phyloP scores from a whole-genome alignment of 306 rosid species.

The Cercis canadensis region DNA sequence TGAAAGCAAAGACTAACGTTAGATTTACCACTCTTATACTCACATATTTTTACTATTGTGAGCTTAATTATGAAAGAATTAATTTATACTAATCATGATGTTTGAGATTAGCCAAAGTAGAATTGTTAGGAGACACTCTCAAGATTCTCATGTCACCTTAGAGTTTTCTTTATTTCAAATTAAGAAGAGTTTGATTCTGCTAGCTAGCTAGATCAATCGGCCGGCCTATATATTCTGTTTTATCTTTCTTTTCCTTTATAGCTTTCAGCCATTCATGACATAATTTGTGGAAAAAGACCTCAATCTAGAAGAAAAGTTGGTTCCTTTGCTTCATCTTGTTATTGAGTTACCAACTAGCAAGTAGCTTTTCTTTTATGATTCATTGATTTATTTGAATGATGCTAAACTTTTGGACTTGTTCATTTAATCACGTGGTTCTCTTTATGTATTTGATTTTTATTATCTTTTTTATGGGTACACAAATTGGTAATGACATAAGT shows the following conservation, averaged over 20 bases:
- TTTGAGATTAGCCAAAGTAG: too few relatives aligned
- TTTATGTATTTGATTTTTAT: neutral
- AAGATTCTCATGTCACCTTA: too few relatives aligned
- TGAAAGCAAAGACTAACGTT: too few relatives aligned
- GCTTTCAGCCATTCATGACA: slow-evolving; percentile 4
- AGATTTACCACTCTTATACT: too few relatives aligned
- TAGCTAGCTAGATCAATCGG: neutral
- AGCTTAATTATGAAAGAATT: too few relatives aligned
- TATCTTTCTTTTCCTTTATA: neutral
- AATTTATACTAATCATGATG: too few relatives aligned
- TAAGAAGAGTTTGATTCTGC: too few relatives aligned
- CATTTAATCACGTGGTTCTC: slow-evolving; percentile 21
- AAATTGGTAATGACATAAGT: too few relatives aligned
- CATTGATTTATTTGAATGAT: slow-evolving; percentile 39
- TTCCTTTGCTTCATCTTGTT: slow-evolving; percentile 14
- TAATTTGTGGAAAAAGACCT: slow-evolving; percentile 28
- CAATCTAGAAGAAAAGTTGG: slow-evolving; percentile 8
- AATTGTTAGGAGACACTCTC: too few relatives aligned
- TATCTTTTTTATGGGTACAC: neutral
- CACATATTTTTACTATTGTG: too few relatives aligned
- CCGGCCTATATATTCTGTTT: neutral
- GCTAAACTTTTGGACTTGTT: slow-evolving; percentile 31
- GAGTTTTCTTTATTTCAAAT: too few relatives aligned
- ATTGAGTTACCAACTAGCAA: slow-evolving; percentile 13
- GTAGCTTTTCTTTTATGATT: slow-evolving; percentile 21